These are phyloP conservation scores for Ilyonectria robusta DNA, from an alignment of 2,329 filamentous ascomycete genomes.

Conservation along the genomic window DNA sequence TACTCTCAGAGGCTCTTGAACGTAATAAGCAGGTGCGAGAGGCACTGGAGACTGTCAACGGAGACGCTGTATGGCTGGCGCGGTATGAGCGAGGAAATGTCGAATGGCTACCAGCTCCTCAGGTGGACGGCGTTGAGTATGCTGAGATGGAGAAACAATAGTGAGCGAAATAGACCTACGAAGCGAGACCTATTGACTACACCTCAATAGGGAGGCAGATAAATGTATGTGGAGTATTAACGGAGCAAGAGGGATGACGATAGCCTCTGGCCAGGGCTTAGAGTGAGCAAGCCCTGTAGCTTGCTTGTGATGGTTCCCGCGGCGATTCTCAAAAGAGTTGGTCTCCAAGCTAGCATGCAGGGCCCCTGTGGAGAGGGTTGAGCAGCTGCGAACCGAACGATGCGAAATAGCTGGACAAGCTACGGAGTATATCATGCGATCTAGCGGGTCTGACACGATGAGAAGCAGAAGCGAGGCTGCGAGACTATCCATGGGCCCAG, in stretches of 20 bases:
- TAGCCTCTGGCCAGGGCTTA: conserved; percentile 16
- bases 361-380: conserved; percentile 3
- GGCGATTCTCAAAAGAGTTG: conserved; percentile 20
- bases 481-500: conserved; percentile 23
- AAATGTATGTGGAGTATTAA: conserved; percentile 20
- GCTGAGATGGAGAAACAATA: conserved; percentile 43
- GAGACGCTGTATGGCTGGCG: conserved; percentile 83
- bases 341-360: conserved; percentile 14
- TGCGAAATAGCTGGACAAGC: conserved; percentile 4
- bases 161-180: conserved; percentile 23
- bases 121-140: conserved; percentile 61
- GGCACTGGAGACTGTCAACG: conserved; percentile 75
- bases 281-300: conserved; percentile 11
- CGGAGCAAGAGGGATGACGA: conserved; percentile 1
- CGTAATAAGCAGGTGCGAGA: conserved; percentile 63
- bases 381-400: conserved; percentile 14
- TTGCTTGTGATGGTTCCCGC: conserved; percentile 25
- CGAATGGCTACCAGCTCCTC: conserved; percentile 54
- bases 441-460: conserved; percentile 8
- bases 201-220: conserved; percentile 30
- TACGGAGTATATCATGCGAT: conserved; percentile 27
- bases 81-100: conserved; percentile 64
- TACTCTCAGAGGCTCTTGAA: conserved; percentile 68
- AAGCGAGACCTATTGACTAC: conserved; percentile 17
- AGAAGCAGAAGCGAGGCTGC: conserved; percentile 12